Evolutionary conservation across 306 rosid genomes (phyloP), one percentile per base, ranked within the genome.

Genomic region (Vigna trinervia): DNA sequence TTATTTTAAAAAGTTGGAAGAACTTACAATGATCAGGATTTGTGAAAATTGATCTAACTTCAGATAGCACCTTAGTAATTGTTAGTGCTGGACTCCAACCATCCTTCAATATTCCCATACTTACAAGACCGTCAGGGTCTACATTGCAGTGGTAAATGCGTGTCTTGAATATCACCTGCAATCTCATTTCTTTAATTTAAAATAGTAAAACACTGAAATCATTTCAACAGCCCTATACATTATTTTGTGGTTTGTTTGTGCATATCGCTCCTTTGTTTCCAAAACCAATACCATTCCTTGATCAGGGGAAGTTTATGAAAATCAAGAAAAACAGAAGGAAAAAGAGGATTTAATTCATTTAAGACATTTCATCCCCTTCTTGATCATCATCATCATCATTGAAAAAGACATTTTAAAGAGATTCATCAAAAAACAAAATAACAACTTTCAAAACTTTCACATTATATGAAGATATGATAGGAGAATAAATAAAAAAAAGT

Each of bases 1-100:
- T 5, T 26, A 26, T 47, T 12, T 61, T 64, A 65, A 75, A 69
- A 69, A 58, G 32, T 6, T 22, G 5, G 74, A 74, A 36, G 65
- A 77, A 86, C 97, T 86, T 85, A 94, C 98, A 89, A 45, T 92
- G 97, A 69, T 92, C 90, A 5, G 97, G 95, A 65, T 88, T 87
- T 23, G 86, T 81, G 84, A 94, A 80, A 79, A 92, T 80, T 30
- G 95, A 78, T 81, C 88, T 84, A 63, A 92, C 82, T 47, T 92
- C 95, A 52, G 85, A 85, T 56, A 94, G 86, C 80, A 94, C 93
- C 87, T 89, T 90, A 5, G 92, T 85, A 53, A 92, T 90, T 39
- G 97, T 92, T 58, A 88, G 85, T 28, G 97, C 98, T 48, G 98
- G 98, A 88, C 97, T 94, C 98, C 98, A 94, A 74, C 81, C 86